Base-by-base conservation (phyloP, 192 early-diverging fungal species). In the Thoreauomyces humboldtii region DNA sequence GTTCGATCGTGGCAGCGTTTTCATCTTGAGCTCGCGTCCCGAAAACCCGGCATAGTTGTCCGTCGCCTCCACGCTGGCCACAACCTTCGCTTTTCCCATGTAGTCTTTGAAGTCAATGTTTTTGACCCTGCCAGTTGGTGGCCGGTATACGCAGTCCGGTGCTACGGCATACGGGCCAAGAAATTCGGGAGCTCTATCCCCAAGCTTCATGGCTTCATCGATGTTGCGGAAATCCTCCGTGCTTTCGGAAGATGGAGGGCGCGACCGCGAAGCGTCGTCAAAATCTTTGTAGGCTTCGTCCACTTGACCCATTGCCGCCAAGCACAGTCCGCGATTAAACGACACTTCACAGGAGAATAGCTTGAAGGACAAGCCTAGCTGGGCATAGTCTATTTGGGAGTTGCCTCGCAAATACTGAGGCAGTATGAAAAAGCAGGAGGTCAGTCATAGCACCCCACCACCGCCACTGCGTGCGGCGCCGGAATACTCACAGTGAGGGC, bases 381-480 rank as follows among this genome's bases (percentile, higher is more conserved):
- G 96, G 61, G 86, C 86, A 71, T 98, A 98, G 74, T 98, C 93
- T 56, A 98, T 95, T 38, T 89, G 82, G 58, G 86, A 77, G 75
- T 94, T 95, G 55, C 90, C 89, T 4, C 79, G 73, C 42, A 81
- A 61, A 32, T 59, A 53, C 72, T 74, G 60, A 12, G 43, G 47
- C 35, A 22, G n/a, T n/a, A n/a, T n/a, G n/a, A n/a, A n/a, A n/a
- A n/a, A n/a, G n/a, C n/a, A n/a, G n/a, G n/a, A n/a, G n/a, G n/a
- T n/a, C n/a, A n/a, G n/a, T n/a, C n/a, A n/a, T n/a, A n/a, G n/a
- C n/a, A n/a, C n/a, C n/a, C n/a, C n/a, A n/a, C n/a, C n/a, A n/a
- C n/a, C n/a, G n/a, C n/a, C n/a, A n/a, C n/a, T n/a, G n/a, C n/a
- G n/a, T n/a, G n/a, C n/a, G n/a, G n/a, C n/a, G n/a, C n/a, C n/a